phyloP scores from a whole-genome alignment of 1,284 basidiomycete species.

The Ustilago xerochloae region DNA sequence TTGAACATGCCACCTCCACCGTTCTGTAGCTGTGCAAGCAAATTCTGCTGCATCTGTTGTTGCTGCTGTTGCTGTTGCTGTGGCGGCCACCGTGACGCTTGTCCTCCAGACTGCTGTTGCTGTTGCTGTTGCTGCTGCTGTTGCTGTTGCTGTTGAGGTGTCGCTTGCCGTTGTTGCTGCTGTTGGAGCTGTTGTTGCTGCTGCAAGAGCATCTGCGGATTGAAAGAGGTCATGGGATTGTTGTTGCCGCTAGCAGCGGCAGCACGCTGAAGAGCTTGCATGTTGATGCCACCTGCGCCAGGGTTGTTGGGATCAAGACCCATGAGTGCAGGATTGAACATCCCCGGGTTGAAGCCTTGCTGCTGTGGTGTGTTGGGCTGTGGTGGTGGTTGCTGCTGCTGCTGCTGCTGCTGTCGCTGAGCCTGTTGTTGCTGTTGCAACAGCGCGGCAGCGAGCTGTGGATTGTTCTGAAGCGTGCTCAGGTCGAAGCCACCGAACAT shows the following conservation, averaged over 20 bases:
- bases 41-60: slow-evolving; percentile 36
- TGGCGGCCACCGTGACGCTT: slow-evolving; percentile 32
- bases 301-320: slow-evolving; percentile 38
- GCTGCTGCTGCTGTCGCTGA: slow-evolving; percentile 35
- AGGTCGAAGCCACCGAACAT: slow-evolving; percentile 48
- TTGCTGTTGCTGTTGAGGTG: not conserved
- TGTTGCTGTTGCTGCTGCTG: slow-evolving; percentile 31
- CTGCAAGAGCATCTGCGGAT: slow-evolving; percentile 46
- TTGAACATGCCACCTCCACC: slow-evolving; percentile 36
- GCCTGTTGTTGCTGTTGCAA: slow-evolving; percentile 41
- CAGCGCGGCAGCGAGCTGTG: slow-evolving; percentile 33
- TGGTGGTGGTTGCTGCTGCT: slow-evolving; percentile 33
- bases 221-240: slow-evolving; percentile 41
- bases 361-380: slow-evolving; percentile 35
- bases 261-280: slow-evolving; percentile 45
- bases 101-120: slow-evolving; percentile 24
- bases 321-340: slow-evolving; percentile 46
- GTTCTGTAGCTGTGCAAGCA: slow-evolving; percentile 40
- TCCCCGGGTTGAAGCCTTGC: slow-evolving; percentile 28
- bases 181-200: slow-evolving; percentile 45
- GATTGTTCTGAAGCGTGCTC: slow-evolving; percentile 43
- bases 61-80: slow-evolving; percentile 30
- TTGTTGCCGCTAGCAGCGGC: slow-evolving; percentile 32
- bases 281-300: slow-evolving; percentile 30
- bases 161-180: slow-evolving; percentile 30